A percentile compares a stretch with the other conserved stretches of the same genome.
Evolutionary conservation across 345 rosid species (phyloP).

Genomic region (Populus nigra): DNA sequence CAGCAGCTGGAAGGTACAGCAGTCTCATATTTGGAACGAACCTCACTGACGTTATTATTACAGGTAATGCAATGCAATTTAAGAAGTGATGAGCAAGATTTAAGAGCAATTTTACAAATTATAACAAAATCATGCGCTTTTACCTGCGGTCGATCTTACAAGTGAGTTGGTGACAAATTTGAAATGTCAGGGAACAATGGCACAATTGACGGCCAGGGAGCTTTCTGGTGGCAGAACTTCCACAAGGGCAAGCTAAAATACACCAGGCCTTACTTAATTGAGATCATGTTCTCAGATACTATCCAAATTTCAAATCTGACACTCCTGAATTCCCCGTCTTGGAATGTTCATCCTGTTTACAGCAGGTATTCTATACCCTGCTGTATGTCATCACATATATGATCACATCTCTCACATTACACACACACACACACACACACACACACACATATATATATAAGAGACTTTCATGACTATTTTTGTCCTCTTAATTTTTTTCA

Average conservation of each 20-base stretch:
- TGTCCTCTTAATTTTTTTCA: background rate
- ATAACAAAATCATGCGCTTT: background rate
- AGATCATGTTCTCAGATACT: constrained; percentile 60
- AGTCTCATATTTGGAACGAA: constrained; percentile 85
- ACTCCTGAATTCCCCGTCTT: constrained; percentile 78
- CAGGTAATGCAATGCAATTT: constrained; percentile 43
- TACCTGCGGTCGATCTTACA: background rate
- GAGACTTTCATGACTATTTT: background rate
- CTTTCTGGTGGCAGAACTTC: constrained; percentile 87
- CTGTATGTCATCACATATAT: background rate
- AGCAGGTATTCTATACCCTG: constrained; percentile 48
- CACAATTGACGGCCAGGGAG: constrained; percentile 88
- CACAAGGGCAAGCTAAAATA: constrained; percentile 72
- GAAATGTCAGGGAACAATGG: constrained; percentile 61
- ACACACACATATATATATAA: background rate
- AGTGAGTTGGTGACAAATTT: background rate
- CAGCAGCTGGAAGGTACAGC: constrained; percentile 72
- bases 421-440: too few relatives aligned
- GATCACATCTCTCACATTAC: too few relatives aligned
- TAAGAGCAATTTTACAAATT: background rate
- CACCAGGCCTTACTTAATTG: constrained; percentile 85
- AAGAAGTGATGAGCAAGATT: background rate
- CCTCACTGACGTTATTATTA: constrained; percentile 77
- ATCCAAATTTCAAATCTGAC: constrained; percentile 84
- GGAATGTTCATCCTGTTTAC: constrained; percentile 93